phyloP scores from a whole-genome alignment of 2,329 filamentous ascomycete genomes.

The Cladophialophora carrionii region DNA sequence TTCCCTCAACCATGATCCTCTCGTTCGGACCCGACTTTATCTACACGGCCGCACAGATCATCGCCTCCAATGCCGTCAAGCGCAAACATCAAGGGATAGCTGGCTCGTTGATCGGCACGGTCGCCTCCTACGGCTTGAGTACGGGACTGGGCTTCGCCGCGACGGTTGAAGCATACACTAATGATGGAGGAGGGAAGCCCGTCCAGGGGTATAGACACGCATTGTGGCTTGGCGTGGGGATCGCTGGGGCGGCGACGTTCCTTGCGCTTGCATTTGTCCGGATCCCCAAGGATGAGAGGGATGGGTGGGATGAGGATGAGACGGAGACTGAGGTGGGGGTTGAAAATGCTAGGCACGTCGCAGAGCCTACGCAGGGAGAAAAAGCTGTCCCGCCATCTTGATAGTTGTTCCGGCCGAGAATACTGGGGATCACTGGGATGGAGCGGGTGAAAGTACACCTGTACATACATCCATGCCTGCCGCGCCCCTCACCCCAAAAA shows the following conservation, averaged over 20 bases:
- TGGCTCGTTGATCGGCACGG: slow-evolving; percentile 53
- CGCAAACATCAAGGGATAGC: slow-evolving; percentile 45
- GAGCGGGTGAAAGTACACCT: not conserved
- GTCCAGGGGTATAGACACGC: slow-evolving; percentile 42
- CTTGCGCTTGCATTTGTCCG: slow-evolving; percentile 42
- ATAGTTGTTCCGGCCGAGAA: not conserved
- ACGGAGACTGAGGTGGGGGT: not conserved
- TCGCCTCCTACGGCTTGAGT: slow-evolving; percentile 51
- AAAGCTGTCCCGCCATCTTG: not conserved
- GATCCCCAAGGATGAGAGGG: slow-evolving; percentile 43
- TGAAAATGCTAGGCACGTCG: not conserved
- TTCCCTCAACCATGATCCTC: slow-evolving; percentile 46
- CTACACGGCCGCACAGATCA: slow-evolving; percentile 57
- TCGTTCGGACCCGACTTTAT: slow-evolving; percentile 55
- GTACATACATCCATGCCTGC: not conserved
- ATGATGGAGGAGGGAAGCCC: slow-evolving; percentile 25
- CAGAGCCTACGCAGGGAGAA: not conserved
- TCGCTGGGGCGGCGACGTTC: slow-evolving; percentile 30
- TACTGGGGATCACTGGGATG: not conserved
- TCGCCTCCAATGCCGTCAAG: slow-evolving; percentile 57
- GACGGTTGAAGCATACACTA: slow-evolving; percentile 44
- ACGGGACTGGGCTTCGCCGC: slow-evolving; percentile 52
- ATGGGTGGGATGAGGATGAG: slow-evolving; percentile 42
- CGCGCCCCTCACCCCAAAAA: not conserved
- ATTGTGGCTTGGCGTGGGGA: slow-evolving; percentile 16